Conservation (phyloP, 129 eudicot species). For the Centaurea solstitialis region DNA sequence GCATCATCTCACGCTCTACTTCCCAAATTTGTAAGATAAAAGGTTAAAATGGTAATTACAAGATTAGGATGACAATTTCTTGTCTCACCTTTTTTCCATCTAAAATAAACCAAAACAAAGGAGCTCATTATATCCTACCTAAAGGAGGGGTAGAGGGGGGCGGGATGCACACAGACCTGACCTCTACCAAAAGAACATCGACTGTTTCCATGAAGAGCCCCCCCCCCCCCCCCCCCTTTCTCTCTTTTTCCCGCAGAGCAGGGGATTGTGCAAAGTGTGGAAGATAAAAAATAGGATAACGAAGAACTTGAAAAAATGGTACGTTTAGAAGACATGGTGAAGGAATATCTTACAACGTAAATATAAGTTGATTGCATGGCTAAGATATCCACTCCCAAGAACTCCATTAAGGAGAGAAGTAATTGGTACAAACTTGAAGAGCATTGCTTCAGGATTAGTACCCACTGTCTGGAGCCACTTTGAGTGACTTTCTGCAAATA, state of each 20-base stretch:
- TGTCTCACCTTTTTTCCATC: too few relatives aligned
- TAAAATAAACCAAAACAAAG: too few relatives aligned
- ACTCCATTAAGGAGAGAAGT: slow-evolving; percentile 83
- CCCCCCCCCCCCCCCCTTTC: too few relatives aligned
- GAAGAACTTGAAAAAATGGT: neutral
- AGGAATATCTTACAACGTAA: slow-evolving; percentile 63
- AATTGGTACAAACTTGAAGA: slow-evolving; percentile 80
- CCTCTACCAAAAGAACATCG: too few relatives aligned
- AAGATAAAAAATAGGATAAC: too few relatives aligned
- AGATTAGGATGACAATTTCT: too few relatives aligned
- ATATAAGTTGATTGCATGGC: slow-evolving; percentile 88
- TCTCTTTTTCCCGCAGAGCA: too few relatives aligned
- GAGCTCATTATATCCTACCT: neutral
- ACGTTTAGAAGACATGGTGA: neutral
- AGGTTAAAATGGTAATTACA: too few relatives aligned
- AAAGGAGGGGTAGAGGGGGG: neutral
- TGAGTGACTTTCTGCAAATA: slow-evolving; percentile 73
- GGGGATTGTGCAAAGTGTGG: too few relatives aligned
- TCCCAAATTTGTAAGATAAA: too few relatives aligned
- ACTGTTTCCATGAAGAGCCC: too few relatives aligned
- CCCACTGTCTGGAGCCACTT: slow-evolving; percentile 87
- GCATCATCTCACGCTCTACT: too few relatives aligned
- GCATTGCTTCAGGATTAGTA: slow-evolving; percentile 72
- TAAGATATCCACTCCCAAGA: slow-evolving; percentile 92
- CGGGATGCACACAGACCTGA: neutral